phyloP scores from a whole-genome alignment of 2,329 filamentous ascomycete genomes.

The Epichloe gansuensis region DNA sequence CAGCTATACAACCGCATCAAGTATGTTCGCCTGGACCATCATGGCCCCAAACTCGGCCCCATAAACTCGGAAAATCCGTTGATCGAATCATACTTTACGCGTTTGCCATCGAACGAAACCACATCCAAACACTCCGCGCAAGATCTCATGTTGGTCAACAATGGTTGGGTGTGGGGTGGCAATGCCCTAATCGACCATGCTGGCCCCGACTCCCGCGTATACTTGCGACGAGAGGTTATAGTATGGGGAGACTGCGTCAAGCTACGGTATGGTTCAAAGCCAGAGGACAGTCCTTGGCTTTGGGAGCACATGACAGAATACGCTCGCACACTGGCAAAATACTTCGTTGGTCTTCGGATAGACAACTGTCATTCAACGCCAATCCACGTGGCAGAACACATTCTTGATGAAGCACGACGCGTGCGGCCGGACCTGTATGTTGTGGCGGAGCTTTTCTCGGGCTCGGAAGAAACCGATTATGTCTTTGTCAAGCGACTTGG shows the following conservation, averaged over 20 bases:
- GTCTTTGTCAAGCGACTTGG: conserved; percentile 89
- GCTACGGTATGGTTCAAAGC: conserved; percentile 71
- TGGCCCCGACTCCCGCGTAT: conserved; percentile 79
- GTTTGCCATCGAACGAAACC: conserved; percentile 64
- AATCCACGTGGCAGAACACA: conserved; percentile 84
- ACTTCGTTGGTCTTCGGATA: conserved; percentile 90
- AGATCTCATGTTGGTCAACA: conserved; percentile 78
- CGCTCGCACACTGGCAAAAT: conserved; percentile 81
- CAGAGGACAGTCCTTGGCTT: conserved; percentile 79
- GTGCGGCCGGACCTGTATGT: conserved; percentile 83
- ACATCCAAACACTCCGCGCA: conserved; percentile 66
- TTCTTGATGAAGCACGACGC: conserved; percentile 83
- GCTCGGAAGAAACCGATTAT: conserved; percentile 91
- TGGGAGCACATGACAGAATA: conserved; percentile 97
- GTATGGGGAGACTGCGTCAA: conserved; percentile 99
- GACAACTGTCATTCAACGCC: conserved; percentile 98
- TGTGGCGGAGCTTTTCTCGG: conserved; percentile 90
- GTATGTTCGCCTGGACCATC: conserved; percentile 83
- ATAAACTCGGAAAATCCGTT: conserved; percentile 69
- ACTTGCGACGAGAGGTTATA: conserved; percentile 90
- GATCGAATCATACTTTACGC: conserved; percentile 91
- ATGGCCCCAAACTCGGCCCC: conserved; percentile 76
- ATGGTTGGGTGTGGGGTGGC: conserved; percentile 98
- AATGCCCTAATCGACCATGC: conserved; percentile 92
- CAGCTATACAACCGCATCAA: conserved; percentile 92